phyloP scores from a whole-genome alignment of 805 yeast species.

The Candida chauliodis region DNA sequence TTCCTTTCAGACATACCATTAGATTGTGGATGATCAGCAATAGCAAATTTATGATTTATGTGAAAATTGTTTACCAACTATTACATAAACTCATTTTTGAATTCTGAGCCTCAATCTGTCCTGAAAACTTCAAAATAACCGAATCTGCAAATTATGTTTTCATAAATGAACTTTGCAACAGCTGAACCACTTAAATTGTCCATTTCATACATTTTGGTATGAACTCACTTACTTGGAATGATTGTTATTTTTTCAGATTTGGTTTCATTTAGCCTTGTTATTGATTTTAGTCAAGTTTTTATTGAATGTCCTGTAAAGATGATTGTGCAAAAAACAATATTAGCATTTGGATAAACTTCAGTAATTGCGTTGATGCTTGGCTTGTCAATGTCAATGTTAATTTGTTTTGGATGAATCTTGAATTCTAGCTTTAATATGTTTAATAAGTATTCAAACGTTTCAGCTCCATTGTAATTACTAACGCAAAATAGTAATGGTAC shows the following conservation, averaged over 20 bases:
- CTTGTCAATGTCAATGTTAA: background rate
- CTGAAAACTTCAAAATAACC: background rate
- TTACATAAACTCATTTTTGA: constrained; percentile 1
- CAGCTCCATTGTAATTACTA: background rate
- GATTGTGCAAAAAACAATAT: too few relatives aligned
- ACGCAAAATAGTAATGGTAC: background rate
- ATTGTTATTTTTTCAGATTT: too few relatives aligned
- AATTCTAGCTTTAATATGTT: background rate
- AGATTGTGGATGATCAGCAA: background rate
- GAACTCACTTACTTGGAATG: too few relatives aligned
- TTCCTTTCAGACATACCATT: background rate
- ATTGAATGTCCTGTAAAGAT: too few relatives aligned
- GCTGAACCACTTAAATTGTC: too few relatives aligned
- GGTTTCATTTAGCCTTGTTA: too few relatives aligned
- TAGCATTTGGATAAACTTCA: background rate
- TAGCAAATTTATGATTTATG: background rate
- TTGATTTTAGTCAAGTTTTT: too few relatives aligned
- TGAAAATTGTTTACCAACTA: background rate
- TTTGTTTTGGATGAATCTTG: background rate
- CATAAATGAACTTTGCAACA: background rate
- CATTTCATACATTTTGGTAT: too few relatives aligned
- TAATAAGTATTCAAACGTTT: background rate
- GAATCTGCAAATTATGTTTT: constrained; percentile 1
- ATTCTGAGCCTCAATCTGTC: constrained; percentile 1
- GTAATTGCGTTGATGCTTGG: background rate